Base-by-base conservation (phyloP, 371 early-diverging fungal species). In the Mortierella sp. region DNA sequence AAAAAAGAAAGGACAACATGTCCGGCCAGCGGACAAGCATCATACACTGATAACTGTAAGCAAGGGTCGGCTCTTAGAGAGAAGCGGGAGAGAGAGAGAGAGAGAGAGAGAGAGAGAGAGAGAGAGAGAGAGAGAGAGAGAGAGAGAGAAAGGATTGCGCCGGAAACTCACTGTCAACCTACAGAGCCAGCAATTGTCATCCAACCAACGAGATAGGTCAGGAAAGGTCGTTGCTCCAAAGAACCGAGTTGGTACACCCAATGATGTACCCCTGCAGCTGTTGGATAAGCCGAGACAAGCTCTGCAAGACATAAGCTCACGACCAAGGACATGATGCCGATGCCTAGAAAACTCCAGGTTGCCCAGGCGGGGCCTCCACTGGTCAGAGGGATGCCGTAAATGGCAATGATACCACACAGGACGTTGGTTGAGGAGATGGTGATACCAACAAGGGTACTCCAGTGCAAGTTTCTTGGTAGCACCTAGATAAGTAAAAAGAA, bases 311-410 rank as follows among this genome's bases (percentile, higher is more conserved):
- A 67, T 9, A 76, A 55, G 1, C 55, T 61, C 53, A 76, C 77
- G n/a, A 67, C 52, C 15, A 68, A 61, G 1, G 77, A 71, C 72
- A 76, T 72, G 26, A 64, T 3, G 2, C 77, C 77, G 3, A 72
- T 51, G 16, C 28, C 58, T 6, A 76, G 21, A 51, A 57, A 76
- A 28, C 77, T 76, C 68, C 68, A 71, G 18, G 77, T 76, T 1
- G 72, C 77, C 77, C 77, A 76, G 0, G 77, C 77, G 3, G 77
- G 77, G 4, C 77, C 77, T 53, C 77, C 77, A 29, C 72, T 76
- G 6, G 59, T 68, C 0, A 76, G 45, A 0, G 72, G 25, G 1
- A 62, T 19, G 5, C 77, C 77, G 37, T 76, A 76, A 1, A 76
- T 21, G 6, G 77, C 68, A 16, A 76, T 60, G 47, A 76, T 46